phyloP scores from a whole-genome alignment of 192 early-diverging fungal genomes.

The Allomyces javanicus region DNA sequence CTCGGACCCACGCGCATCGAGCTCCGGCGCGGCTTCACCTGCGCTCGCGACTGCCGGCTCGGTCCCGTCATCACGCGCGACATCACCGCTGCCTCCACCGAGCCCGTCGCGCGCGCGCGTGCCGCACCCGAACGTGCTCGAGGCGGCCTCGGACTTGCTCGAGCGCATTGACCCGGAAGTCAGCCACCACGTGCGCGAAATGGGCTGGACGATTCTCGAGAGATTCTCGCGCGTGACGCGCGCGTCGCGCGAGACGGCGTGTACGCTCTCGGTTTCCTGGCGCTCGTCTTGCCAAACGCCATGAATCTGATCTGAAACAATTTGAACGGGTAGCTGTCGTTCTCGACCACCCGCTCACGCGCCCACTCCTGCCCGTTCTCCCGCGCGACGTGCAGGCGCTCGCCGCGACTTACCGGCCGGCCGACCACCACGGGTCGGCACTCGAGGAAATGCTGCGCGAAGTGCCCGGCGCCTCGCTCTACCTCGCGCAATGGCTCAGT shows the following conservation, averaged over 20 bases:
- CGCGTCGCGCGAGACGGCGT: constrained; percentile 44
- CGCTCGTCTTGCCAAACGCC: neutral
- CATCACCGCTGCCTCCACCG: too few species aligned
- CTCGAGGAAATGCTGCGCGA: neutral
- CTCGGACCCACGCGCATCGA: too few species aligned
- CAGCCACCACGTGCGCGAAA: constrained; percentile 12
- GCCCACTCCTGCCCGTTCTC: constrained; percentile 26
- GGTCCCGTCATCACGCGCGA: too few species aligned
- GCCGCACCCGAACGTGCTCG: too few species aligned
- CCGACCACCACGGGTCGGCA: neutral
- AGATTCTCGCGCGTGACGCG: constrained; percentile 52
- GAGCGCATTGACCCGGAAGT: neutral
- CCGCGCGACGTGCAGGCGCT: constrained; percentile 23
- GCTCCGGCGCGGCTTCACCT: too few species aligned
- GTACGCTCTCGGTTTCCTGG: constrained; percentile 5
- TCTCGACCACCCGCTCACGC: constrained; percentile 29
- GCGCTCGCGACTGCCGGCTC: too few species aligned
- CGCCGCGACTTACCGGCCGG: neutral
- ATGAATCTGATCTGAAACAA: neutral
- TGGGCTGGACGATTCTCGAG: constrained; percentile 54
- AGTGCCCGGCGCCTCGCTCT: neutral
- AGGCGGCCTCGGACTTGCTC: neutral
- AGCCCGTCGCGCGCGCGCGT: too few species aligned
- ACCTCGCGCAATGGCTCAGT: neutral
- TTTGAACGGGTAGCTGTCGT: constrained; percentile 8